These are phyloP conservation scores for Ascochyta pisi DNA, from an alignment of 2,329 filamentous ascomycete genomes.

Conservation along the genomic window DNA sequence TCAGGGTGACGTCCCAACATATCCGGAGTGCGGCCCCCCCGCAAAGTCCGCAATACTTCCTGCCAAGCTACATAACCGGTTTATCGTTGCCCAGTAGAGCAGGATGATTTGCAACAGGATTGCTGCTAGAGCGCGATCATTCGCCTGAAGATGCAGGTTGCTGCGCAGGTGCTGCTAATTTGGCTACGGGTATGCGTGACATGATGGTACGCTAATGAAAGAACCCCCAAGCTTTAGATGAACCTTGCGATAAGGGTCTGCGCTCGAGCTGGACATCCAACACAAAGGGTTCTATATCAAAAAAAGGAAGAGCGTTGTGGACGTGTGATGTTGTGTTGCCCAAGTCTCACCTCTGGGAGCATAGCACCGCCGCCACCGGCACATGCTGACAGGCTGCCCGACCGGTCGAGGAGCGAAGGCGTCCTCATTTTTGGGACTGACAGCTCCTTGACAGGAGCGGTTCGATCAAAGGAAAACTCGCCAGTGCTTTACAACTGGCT, in stretches of 20 bases:
- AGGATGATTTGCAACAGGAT: not conserved
- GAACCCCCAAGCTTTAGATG: not conserved
- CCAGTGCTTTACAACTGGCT: no score
- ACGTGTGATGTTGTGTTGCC: not conserved
- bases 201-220: not conserved
- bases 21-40: conserved; percentile 10
- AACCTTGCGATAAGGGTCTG: not conserved
- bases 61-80: conserved; percentile 2
- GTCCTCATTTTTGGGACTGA: no score
- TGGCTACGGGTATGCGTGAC: conserved; percentile 1
- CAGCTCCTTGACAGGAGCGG: no score
- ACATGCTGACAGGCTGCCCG: no score
- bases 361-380: no score
- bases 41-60: conserved; percentile 11
- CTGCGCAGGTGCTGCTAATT: conserved; percentile 1
- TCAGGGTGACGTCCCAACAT: not conserved
- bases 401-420: no score
- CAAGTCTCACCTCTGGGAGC: no score
- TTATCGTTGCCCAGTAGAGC: not conserved
- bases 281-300: not conserved
- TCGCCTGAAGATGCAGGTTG: not conserved
- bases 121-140: not conserved
- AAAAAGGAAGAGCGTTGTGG: not conserved
- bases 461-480: no score
- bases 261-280: not conserved